Evolutionary conservation across 257 asterid species (phyloP).

Genomic region (Prunella vulgaris): DNA sequence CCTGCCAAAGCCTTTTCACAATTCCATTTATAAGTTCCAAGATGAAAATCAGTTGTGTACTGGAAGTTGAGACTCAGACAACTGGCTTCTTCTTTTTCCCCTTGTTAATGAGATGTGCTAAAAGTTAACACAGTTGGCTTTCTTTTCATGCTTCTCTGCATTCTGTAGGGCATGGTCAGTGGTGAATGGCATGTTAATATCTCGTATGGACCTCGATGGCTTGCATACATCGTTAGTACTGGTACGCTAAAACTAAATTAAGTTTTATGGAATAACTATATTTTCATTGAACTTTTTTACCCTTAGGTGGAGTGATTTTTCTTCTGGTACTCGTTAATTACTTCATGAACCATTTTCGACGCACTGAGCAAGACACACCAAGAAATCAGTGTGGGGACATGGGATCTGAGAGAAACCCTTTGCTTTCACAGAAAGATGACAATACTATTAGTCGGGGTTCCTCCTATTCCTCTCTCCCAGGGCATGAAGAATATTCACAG

Average conservation of each 20-base stretch:
- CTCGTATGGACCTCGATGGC: slow-evolving; percentile 74
- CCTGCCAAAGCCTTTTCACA: not conserved
- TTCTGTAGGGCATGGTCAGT: slow-evolving; percentile 41
- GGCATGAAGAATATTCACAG: slow-evolving; percentile 30
- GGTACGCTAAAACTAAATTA: slow-evolving; percentile 34
- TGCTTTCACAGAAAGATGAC: slow-evolving; percentile 56
- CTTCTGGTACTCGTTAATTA: slow-evolving; percentile 39
- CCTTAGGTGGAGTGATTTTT: slow-evolving; percentile 51
- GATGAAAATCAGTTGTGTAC: not conserved
- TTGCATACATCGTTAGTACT: slow-evolving; percentile 51
- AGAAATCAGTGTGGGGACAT: slow-evolving; percentile 27
- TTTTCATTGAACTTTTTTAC: slow-evolving; percentile 11
- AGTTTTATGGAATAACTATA: not conserved
- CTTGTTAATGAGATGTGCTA: not conserved
- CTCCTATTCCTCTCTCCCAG: slow-evolving; percentile 52
- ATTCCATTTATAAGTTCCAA: not conserved
- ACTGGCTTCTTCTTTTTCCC: not conserved
- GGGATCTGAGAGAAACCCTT: slow-evolving; percentile 47
- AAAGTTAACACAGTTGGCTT: not conserved
- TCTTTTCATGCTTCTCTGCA: slow-evolving; percentile 6
- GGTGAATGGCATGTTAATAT: slow-evolving; percentile 47
- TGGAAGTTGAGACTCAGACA: not conserved
- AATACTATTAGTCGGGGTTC: slow-evolving; percentile 42
- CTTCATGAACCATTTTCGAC: slow-evolving; percentile 26
- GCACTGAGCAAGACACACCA: slow-evolving; percentile 23